Evolutionary conservation across 805 yeast genomes (phyloP).

Genomic region (Candida pini): DNA sequence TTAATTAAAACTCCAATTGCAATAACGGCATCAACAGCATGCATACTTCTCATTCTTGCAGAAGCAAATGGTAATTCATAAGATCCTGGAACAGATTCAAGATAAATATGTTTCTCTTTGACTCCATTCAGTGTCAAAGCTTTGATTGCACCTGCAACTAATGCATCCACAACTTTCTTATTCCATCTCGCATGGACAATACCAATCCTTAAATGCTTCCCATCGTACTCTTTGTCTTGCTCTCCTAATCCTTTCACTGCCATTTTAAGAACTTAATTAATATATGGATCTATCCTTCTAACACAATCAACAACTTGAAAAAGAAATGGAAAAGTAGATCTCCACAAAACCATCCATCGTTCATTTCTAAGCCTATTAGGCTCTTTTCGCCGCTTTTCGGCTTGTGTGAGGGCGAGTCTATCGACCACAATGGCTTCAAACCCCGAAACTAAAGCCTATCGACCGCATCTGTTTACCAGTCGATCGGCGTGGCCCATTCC

Average conservation of each 20-base stretch:
- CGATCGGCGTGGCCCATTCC: too few species aligned
- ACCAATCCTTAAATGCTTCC: constrained; percentile 63
- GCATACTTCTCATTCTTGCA: constrained; percentile 42
- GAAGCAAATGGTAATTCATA: constrained; percentile 89
- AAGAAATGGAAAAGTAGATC: too few species aligned
- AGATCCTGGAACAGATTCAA: constrained; percentile 91
- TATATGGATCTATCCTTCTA: too few species aligned
- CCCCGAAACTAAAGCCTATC: too few species aligned
- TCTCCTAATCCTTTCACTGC: constrained; percentile 80
- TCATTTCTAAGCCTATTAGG: too few species aligned
- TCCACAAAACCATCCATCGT: too few species aligned
- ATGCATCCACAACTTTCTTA: constrained; percentile 61
- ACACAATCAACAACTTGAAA: not conserved
- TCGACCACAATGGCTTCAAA: too few species aligned
- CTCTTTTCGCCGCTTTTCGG: too few species aligned
- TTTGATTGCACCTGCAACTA: constrained; percentile 70
- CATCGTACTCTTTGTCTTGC: constrained; percentile 40
- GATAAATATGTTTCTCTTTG: constrained; percentile 62
- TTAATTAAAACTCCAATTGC: constrained; percentile 94
- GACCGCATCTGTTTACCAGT: too few species aligned
- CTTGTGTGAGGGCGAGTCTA: too few species aligned
- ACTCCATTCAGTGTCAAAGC: constrained; percentile 65
- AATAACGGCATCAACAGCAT: constrained; percentile 72
- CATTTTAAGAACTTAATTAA: too few species aligned
- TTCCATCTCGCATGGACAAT: constrained; percentile 98